A percentile compares a stretch with the other conserved stretches of the same genome.
phyloP scores from a whole-genome alignment of 768 basidiomycete genomes.

The Suillus plorans region DNA sequence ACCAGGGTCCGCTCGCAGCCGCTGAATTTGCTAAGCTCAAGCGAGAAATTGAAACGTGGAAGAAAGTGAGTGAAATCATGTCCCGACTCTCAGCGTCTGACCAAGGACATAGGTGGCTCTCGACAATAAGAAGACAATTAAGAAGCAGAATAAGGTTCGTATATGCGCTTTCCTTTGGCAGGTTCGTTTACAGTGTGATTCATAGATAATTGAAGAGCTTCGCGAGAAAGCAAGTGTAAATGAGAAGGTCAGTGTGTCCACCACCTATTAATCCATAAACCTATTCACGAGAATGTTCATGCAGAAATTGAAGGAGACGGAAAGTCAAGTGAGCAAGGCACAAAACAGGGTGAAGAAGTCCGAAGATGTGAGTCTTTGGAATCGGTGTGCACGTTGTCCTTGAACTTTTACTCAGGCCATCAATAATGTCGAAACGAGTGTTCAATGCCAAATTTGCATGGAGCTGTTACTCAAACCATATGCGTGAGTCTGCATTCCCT shows the following conservation, averaged over 20 bases:
- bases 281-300: not conserved
- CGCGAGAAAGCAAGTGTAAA: conserved; percentile 40
- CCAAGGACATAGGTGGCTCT: conserved; percentile 30
- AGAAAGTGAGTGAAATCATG: conserved; percentile 34
- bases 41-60: conserved; percentile 56
- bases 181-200: conserved; percentile 6
- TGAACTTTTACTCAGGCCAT: conserved; percentile 41
- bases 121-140: conserved; percentile 49
- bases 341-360: conserved; percentile 48
- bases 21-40: conserved; percentile 56
- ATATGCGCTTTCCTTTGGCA: not conserved
- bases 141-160: conserved; percentile 57
- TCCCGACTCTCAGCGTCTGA: conserved; percentile 8
- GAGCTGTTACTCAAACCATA: conserved; percentile 65
- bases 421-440: conserved; percentile 51
- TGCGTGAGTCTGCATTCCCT: conserved; percentile 46
- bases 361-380: conserved; percentile 50
- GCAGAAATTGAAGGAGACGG: conserved; percentile 47
- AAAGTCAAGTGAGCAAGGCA: conserved; percentile 42
- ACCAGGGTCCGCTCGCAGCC: conserved; percentile 37
- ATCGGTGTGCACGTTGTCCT: not conserved
- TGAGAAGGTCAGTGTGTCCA: conserved; percentile 35
- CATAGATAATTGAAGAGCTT: conserved; percentile 54
- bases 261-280: conserved; percentile 1
- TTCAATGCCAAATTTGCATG: conserved; percentile 80